Base-by-base conservation (phyloP, 768 basidiomycete genomes). In the Trametes gibbosa region DNA sequence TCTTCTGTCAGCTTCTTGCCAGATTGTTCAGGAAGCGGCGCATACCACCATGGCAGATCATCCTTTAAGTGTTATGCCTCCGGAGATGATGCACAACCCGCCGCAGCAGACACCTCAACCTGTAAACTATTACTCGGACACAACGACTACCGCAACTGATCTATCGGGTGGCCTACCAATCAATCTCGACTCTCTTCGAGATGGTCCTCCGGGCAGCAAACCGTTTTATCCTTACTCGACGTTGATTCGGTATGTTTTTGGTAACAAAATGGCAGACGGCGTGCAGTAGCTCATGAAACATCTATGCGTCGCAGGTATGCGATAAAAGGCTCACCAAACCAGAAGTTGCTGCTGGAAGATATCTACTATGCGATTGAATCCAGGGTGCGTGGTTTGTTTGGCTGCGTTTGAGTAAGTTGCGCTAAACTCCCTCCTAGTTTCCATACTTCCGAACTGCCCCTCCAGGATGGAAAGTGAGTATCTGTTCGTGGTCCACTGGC, bases 331-430 rank as follows among this genome's bases (percentile, higher is more conserved):
- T 90, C 92, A 7, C 91, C 91, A 40, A 92, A 89, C 70, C 88
- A 90, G 73, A 92, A 90, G 69, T 72, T 94, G 56, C 76, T 94
- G 54, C 75, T 94, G 51, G 91, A 94, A 75, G 91, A 94, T 73
- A 93, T 94, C 53, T 94, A 94, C 72, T 93, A 92, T 74, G 91
- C 91, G 16, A 92, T 94, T 62, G 91, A 92, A 73, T 91, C 89
- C 52, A 82, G 90, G 68, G 90, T 92, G 74, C 70, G 87, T 81
- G 52, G 35, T 53, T 48, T 35, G 32, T 37, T 46, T 50, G 34
- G 27, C 34, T 42, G 12, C 41, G 23, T 53, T 21, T 21, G n/a
- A 46, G 43, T 49, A 52, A 41, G 32, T 58, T 53, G 56, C 35
- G 29, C 58, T 69, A 56, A n/a, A 70, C 61, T 17, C 47, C 43